Evolutionary conservation across 176 grass and related monocot species (phyloP).

Genomic region (Oropetium thomaeum): DNA sequence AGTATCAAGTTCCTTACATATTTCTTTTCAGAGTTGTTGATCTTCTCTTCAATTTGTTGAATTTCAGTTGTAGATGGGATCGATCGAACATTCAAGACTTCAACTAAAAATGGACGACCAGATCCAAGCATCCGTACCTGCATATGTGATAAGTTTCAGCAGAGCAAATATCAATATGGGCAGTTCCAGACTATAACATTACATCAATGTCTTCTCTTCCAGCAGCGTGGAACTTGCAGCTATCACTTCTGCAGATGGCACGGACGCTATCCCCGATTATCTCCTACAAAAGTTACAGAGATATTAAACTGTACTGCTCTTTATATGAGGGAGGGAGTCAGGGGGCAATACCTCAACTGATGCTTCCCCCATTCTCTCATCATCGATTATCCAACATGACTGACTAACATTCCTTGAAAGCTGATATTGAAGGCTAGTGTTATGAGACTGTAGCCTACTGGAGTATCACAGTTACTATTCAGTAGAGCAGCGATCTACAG

Average conservation of each 20-base stretch:
- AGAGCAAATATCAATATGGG: constrained; percentile 26
- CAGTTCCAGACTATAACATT: constrained; percentile 32
- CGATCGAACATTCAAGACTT: constrained; percentile 66
- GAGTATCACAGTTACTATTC: constrained; percentile 2
- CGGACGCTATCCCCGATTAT: constrained; percentile 68
- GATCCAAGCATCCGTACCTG: constrained; percentile 97
- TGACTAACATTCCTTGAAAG: constrained; percentile 97
- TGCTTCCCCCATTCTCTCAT: constrained; percentile 99
- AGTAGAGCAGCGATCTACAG: neutral
- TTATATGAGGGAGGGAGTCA: neutral
- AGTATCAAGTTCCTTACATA: constrained; percentile 55
- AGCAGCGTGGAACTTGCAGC: constrained; percentile 89
- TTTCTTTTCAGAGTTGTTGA: constrained; percentile 77
- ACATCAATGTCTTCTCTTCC: constrained; percentile 99
- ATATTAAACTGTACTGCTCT: constrained; percentile 15
- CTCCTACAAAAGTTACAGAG: constrained; percentile 46
- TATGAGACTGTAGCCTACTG: neutral
- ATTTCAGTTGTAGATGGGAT: constrained; percentile 62
- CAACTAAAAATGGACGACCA: constrained; percentile 90
- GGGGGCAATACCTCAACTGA: constrained; percentile 71
- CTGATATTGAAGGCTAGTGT: constrained; percentile 35
- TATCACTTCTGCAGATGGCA: constrained; percentile 69
- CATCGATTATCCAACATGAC: constrained; percentile 95
- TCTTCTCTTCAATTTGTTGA: constrained; percentile 72
- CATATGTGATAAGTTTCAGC: constrained; percentile 27